A percentile compares a stretch with the other conserved stretches of the same genome.
Conservation (phyloP, 805 yeast genomes). For the Pichia manshurica region DNA sequence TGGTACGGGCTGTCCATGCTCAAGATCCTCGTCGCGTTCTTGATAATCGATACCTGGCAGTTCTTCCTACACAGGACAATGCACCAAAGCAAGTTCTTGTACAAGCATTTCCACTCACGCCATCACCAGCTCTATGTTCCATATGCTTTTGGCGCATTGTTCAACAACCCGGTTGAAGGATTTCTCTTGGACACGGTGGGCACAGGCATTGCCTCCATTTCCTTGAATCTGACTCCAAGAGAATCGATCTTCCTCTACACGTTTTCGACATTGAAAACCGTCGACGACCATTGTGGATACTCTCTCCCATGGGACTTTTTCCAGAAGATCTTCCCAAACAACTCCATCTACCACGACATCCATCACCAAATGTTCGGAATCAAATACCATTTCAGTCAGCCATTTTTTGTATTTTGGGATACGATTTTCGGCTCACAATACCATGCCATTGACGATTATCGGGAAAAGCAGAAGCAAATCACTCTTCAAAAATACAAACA, state of each 20-base stretch:
- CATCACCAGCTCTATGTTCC: conserved; percentile 95
- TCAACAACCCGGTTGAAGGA: conserved; percentile 93
- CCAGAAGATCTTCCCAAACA: conserved; percentile 88
- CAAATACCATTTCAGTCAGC: conserved; percentile 89
- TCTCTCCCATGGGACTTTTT: conserved; percentile 86
- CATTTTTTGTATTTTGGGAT: conserved; percentile 96
- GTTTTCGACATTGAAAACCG: conserved; percentile 92
- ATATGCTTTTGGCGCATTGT: conserved; percentile 93
- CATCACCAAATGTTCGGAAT: conserved; percentile 97
- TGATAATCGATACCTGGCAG: conserved; percentile 92
- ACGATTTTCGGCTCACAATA: conserved; percentile 63
- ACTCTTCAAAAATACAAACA: conserved; percentile 62
- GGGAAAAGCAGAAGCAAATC: conserved; percentile 56
- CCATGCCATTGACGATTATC: conserved; percentile 58
- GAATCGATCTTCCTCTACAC: conserved; percentile 72
- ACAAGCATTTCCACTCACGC: conserved; percentile 82
- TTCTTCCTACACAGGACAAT: conserved; percentile 81
- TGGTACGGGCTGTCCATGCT: conserved; percentile 56
- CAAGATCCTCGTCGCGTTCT: conserved; percentile 58
- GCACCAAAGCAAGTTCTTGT: conserved; percentile 76
- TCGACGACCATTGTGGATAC: conserved; percentile 99
- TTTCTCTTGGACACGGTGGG: conserved; percentile 88
- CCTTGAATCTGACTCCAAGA: conserved; percentile 62
- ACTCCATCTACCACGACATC: conserved; percentile 92
- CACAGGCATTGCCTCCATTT: conserved; percentile 72